These are phyloP conservation scores for Sporobolomyces roseus DNA, from an alignment of 768 basidiomycete species.

Conservation along the genomic window DNA sequence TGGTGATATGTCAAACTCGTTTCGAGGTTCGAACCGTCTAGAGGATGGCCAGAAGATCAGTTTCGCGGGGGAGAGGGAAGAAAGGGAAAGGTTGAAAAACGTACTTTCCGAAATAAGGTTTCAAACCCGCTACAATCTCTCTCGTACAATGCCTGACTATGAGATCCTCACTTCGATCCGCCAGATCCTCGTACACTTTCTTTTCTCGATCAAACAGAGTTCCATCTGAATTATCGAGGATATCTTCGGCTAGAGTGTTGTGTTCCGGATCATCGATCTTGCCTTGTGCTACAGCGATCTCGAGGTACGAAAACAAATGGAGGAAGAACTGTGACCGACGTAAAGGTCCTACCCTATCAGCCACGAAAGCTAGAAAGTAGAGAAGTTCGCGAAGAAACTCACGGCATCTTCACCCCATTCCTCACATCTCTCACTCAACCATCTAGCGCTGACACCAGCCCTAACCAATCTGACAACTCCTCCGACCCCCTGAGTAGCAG, in stretches of 20 bases:
- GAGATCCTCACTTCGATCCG: constrained; percentile 77
- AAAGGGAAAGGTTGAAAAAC: constrained; percentile 50
- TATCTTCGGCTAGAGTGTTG: constrained; percentile 16
- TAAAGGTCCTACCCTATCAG: no score
- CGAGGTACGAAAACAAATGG: constrained; percentile 79
- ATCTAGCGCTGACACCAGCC: constrained; percentile 74
- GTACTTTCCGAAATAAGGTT: constrained; percentile 63
- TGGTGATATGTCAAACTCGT: no score
- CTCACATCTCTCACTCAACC: constrained; percentile 65
- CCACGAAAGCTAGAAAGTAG: neutral
- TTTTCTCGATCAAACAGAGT: constrained; percentile 71
- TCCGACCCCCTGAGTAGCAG: constrained; percentile 69
- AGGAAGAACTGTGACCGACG: no score
- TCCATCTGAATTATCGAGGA: constrained; percentile 30
- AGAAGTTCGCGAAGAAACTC: constrained; percentile 45
- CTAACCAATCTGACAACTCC: constrained; percentile 81
- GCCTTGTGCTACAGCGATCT: constrained; percentile 1
- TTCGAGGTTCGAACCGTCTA: no score
- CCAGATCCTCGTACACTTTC: constrained; percentile 60
- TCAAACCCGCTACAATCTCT: constrained; percentile 74
- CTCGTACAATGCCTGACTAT: constrained; percentile 73
- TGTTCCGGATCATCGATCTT: constrained; percentile 14
- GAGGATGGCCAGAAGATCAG: no score
- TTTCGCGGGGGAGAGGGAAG: neutral
- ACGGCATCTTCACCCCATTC: constrained; percentile 89